Base-by-base conservation (phyloP, 176 grass and related monocot genomes). In the Oryza australiensis region DNA sequence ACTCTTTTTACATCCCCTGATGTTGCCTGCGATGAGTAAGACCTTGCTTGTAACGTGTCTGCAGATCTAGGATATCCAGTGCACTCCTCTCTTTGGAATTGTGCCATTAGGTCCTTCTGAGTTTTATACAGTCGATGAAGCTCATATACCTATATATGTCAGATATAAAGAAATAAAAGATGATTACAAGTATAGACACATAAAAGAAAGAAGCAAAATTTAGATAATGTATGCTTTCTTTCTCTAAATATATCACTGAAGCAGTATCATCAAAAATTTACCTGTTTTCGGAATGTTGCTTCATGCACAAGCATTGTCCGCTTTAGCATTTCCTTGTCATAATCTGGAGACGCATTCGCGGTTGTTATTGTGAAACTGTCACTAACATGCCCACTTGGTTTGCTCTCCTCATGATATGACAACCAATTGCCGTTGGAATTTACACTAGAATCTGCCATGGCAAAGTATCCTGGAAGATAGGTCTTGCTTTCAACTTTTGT, bases 241-340 rank as follows among this genome's bases (percentile, higher is more conserved):
- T 14, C 28, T 33, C 28, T 29, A 23, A 42, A 68, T 64, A n/a
- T 11, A 65, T 35, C 71, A 74, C n/a, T 72, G 59, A 26, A 79
- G 59, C 1, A 27, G 12, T 57, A 40, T 32, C 51, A 75, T 62
- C 3, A 75, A 74, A 74, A 68, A 46, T 26, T 62, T 87, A 97
- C 94, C 90, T 97, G 94, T 66, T 86, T 92, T 26, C 70, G 76
- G 62, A 94, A 97, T 77, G 81, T 97, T 65, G 84, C 88, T 72
- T 97, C 94, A 53, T 97, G 92, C 63, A 83, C 76, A 76, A 97
- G 90, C 85, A 97, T 92, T 77, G 75, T 97, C 74, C 73, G 81
- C 78, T 89, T 97, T 64, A 97, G n/a, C 83, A 83, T 87, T 86
- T 94, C 86, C 66, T 92, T 89, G 24, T 88, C 85, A 30, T 85